Evolutionary conservation across 768 basidiomycete species (phyloP).

Genomic region (Tulasnella sp.): DNA sequence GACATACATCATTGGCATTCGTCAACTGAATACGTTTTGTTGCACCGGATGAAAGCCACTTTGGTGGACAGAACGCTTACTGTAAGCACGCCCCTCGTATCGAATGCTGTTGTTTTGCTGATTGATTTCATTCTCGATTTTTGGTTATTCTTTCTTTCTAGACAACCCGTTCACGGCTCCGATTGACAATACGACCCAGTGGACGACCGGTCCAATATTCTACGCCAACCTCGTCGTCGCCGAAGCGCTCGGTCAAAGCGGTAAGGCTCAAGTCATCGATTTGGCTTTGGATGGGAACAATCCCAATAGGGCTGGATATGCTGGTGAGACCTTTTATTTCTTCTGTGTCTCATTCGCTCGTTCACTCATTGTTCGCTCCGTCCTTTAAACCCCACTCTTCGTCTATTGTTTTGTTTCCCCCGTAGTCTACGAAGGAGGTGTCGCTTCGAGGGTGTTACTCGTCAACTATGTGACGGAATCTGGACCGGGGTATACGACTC

Average conservation of each 20-base stretch:
- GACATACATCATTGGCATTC: background rate
- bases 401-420: background rate
- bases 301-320: background rate
- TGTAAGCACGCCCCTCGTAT: no score
- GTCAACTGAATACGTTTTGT: background rate
- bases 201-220: conserved; percentile 6
- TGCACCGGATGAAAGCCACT: background rate
- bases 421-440: background rate
- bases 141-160: background rate
- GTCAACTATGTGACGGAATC: conserved; percentile 14
- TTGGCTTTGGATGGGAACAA: background rate
- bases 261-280: background rate
- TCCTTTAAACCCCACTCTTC: background rate
- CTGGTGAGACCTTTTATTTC: background rate
- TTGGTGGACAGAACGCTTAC: conserved; percentile 10
- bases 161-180: conserved; percentile 7
- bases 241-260: background rate
- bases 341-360: background rate
- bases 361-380: no score
- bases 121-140: background rate
- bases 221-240: conserved; percentile 1
- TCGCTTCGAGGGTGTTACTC: background rate
- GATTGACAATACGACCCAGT: background rate
- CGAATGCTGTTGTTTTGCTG: background rate
- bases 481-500: conserved; percentile 7